These are phyloP conservation scores for Peronospora destructor DNA, from an alignment of 352 stramenopile species.

Conservation along the genomic window DNA sequence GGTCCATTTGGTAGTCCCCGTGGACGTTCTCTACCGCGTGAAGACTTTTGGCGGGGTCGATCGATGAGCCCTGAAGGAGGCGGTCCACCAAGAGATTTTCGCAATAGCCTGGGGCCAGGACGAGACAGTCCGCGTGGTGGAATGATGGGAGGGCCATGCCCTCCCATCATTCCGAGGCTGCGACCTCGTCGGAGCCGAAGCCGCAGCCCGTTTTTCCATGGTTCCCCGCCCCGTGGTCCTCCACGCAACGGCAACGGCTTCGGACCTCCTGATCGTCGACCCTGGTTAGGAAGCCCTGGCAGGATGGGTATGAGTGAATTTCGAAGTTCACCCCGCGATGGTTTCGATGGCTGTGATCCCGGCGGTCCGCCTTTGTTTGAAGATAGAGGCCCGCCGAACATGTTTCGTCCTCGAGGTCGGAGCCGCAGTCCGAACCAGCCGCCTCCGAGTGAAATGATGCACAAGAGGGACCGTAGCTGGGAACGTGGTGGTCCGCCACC, in stretches of 20 bases:
- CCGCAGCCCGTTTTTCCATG: slow-evolving; percentile 13
- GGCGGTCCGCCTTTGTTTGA: slow-evolving; percentile 16
- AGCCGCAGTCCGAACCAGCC: slow-evolving; percentile 37
- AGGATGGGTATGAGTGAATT: slow-evolving; percentile 3
- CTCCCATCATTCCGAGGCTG: too few species aligned
- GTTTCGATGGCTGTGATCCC: slow-evolving; percentile 19
- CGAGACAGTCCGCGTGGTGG: slow-evolving; percentile 22
- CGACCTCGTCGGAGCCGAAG: slow-evolving; percentile 22
- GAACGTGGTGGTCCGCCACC: slow-evolving; percentile 24
- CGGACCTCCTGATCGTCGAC: slow-evolving; percentile 10
- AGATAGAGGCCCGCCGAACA: slow-evolving; percentile 18
- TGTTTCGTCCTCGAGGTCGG: slow-evolving; percentile 33
- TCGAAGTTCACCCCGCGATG: slow-evolving; percentile 17
- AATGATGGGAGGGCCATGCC: slow-evolving; percentile 19
- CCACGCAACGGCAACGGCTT: slow-evolving; percentile 24
- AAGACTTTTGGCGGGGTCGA: slow-evolving; percentile 18
- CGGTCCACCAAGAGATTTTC: slow-evolving; percentile 23
- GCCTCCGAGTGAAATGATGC: slow-evolving; percentile 25
- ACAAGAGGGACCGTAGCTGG: slow-evolving; percentile 39
- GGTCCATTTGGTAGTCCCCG: slow-evolving; percentile 10
- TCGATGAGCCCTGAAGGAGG: slow-evolving; percentile 24
- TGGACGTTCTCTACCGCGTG: slow-evolving; percentile 23
- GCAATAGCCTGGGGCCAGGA: slow-evolving; percentile 17
- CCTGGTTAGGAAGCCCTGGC: slow-evolving; percentile 8
- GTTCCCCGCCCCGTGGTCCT: slow-evolving; percentile 12